Evolutionary conservation across 345 rosid species (phyloP).

Genomic region (Camelina neglecta): DNA sequence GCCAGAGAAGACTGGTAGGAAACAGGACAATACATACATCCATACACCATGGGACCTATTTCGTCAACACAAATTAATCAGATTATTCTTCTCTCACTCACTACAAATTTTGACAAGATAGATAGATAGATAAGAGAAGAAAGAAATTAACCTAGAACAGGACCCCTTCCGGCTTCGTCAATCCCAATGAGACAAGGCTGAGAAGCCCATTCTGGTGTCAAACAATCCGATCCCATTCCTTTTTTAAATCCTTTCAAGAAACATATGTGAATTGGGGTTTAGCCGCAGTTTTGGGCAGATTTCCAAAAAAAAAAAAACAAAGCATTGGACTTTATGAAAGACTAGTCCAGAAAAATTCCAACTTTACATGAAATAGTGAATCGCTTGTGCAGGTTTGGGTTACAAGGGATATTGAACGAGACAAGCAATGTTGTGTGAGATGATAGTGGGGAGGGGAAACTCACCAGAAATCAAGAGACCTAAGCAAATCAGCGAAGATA

Average conservation of each 20-base stretch:
- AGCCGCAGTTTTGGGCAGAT: background rate
- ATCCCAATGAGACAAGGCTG: conserved; percentile 91
- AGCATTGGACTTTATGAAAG: background rate
- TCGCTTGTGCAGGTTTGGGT: background rate
- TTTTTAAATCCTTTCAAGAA: background rate
- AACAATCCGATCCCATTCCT: conserved; percentile 51
- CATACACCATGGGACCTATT: conserved; percentile 97
- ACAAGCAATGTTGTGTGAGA: background rate
- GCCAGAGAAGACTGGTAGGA: conserved; percentile 79
- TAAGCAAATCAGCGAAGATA: conserved; percentile 1
- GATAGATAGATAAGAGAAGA: background rate
- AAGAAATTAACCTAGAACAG: conserved; percentile 63
- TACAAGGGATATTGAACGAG: background rate
- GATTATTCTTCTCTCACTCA: background rate
- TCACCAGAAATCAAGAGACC: background rate
- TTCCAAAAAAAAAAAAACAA: background rate
- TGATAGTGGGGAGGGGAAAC: background rate
- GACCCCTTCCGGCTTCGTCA: conserved; percentile 97
- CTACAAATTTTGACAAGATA: background rate
- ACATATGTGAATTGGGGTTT: conserved; percentile 21
- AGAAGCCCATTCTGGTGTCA: conserved; percentile 67
- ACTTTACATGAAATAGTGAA: background rate
- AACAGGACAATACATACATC: conserved; percentile 87
- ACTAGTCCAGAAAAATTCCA: background rate
- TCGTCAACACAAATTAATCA: conserved; percentile 21